Percentiles rank a stretch among this genome's conserved stretches.
These are phyloP conservation scores for Pontederia crassipes DNA, from an alignment of 176 grass and related monocot genomes.

Conservation along the genomic window DNA sequence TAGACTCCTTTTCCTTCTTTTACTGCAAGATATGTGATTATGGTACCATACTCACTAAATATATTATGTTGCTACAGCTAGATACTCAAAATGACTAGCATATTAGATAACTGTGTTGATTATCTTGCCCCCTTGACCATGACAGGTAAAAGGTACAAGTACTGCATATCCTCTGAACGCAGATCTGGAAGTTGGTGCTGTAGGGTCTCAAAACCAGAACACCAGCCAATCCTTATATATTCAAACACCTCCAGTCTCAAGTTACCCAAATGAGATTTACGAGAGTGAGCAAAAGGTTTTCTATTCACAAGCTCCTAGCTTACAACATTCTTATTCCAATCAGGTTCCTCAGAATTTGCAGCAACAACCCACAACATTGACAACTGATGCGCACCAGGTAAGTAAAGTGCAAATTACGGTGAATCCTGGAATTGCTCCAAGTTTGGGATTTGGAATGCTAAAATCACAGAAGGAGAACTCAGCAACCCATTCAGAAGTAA, in stretches of 20 bases:
- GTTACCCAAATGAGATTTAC: slow-evolving; percentile 32
- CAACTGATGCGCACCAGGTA: slow-evolving; percentile 32
- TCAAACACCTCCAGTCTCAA: slow-evolving; percentile 27
- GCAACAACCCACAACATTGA: slow-evolving; percentile 26
- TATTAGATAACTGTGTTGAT: neutral
- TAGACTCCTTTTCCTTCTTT: no score
- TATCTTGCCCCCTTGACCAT: slow-evolving; percentile 18
- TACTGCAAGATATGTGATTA: no score
- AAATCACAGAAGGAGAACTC: slow-evolving; percentile 62
- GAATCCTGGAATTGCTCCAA: slow-evolving; percentile 78
- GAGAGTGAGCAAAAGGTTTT: slow-evolving; percentile 44
- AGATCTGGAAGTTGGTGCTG: slow-evolving; percentile 19
- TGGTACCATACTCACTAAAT: no score
- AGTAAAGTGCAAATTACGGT: slow-evolving; percentile 69
- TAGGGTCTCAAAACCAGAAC: slow-evolving; percentile 36
- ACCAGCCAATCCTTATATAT: slow-evolving; percentile 30
- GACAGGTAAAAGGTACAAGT: slow-evolving; percentile 4
- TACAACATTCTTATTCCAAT: slow-evolving; percentile 38
- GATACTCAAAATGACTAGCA: no score
- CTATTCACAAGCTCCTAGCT: slow-evolving; percentile 49
- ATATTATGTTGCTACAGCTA: no score
- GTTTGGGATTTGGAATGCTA: slow-evolving; percentile 42
- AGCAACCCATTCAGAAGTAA: slow-evolving; percentile 31
- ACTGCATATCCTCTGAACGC: neutral
- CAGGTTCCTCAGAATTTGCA: slow-evolving; percentile 45